These are phyloP conservation scores for Diversispora epigaea DNA, from an alignment of 192 early-diverging fungal species.

Conservation along the genomic window DNA sequence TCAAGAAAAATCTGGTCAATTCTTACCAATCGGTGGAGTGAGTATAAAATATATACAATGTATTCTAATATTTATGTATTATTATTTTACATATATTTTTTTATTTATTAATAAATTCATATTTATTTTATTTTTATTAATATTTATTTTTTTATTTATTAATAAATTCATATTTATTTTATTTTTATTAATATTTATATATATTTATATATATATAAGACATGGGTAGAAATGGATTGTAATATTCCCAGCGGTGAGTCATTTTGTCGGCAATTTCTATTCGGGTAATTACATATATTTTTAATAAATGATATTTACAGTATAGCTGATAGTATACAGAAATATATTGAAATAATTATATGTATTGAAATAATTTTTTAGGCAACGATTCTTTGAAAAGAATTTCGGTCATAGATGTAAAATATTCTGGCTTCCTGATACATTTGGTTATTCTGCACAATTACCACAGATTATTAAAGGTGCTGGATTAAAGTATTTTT, in stretches of 20 bases:
- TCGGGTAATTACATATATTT: conserved; percentile 50
- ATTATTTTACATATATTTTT: background rate
- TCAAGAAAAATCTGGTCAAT: conserved; percentile 73
- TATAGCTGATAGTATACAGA: too few relatives aligned
- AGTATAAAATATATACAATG: conserved; percentile 24
- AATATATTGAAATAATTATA: too few relatives aligned
- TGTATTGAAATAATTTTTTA: conserved; percentile 11
- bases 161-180: too few relatives aligned
- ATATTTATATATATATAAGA: conserved; percentile 37
- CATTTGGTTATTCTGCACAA: conserved; percentile 90
- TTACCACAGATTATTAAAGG: conserved; percentile 88
- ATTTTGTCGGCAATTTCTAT: conserved; percentile 89
- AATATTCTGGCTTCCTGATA: conserved; percentile 95
- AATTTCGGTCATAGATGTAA: conserved; percentile 67
- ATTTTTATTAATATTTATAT: too few relatives aligned
- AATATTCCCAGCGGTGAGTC: conserved; percentile 98
- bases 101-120: background rate
- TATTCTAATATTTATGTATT: background rate
- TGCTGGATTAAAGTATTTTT: conserved; percentile 88
- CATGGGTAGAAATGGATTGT: conserved; percentile 99
- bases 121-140: too few relatives aligned
- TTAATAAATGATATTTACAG: too few relatives aligned
- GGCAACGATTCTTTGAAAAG: conserved; percentile 84
- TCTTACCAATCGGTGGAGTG: conserved; percentile 88
- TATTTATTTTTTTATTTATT: background rate